Evolutionary conservation across 2,329 filamentous ascomycete genomes (phyloP).

Genomic region (Trichoderma simmonsii): DNA sequence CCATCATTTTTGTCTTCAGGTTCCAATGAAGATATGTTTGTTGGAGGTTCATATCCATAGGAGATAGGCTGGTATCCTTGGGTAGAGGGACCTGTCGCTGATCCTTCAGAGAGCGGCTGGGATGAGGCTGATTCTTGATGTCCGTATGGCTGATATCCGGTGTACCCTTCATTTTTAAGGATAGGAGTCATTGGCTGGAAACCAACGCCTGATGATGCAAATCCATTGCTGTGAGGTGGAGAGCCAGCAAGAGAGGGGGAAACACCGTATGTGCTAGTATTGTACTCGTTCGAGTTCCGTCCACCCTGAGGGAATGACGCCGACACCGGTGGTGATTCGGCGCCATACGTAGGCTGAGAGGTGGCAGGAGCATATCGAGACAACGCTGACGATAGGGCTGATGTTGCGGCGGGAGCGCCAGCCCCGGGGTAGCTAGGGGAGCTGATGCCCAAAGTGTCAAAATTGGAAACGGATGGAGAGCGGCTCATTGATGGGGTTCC

Average conservation of each 20-base stretch:
- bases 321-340: slow-evolving; percentile 52
- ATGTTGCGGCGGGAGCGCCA: slow-evolving; percentile 33
- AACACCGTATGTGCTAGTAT: slow-evolving; percentile 36
- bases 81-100: slow-evolving; percentile 22
- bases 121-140: slow-evolving; percentile 8
- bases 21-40: slow-evolving; percentile 29
- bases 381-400: slow-evolving; percentile 33
- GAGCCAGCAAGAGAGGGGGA: slow-evolving; percentile 27
- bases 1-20: slow-evolving; percentile 21
- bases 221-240: slow-evolving; percentile 20
- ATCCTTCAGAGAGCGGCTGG: background rate
- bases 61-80: slow-evolving; percentile 41
- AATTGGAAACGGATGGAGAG: slow-evolving; percentile 65
- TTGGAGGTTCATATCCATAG: slow-evolving; percentile 52
- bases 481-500: slow-evolving; percentile 71
- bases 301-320: slow-evolving; percentile 26
- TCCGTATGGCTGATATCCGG: slow-evolving; percentile 32
- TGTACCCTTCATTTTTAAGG: background rate
- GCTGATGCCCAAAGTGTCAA: slow-evolving; percentile 69
- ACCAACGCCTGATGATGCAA: slow-evolving; percentile 23
- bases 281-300: slow-evolving; percentile 31
- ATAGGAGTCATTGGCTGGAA: slow-evolving; percentile 28
- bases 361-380: slow-evolving; percentile 35
- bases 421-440: slow-evolving; percentile 32
- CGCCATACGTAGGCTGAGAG: slow-evolving; percentile 28